Evolutionary conservation across 768 basidiomycete genomes (phyloP), one percentile per base, ranked within the genome.

Genomic region (Chalciporus sphaerocephalus): DNA sequence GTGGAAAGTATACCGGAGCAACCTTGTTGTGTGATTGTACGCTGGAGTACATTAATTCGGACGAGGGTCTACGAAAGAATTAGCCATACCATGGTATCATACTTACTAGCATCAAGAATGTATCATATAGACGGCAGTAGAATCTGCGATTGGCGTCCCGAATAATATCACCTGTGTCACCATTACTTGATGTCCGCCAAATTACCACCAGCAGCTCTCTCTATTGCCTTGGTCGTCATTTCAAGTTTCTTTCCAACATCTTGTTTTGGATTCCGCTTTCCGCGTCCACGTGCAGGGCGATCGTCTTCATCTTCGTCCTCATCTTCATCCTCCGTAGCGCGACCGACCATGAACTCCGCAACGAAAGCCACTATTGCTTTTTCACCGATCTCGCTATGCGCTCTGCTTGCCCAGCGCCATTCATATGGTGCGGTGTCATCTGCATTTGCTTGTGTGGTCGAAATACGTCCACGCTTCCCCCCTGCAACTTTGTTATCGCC

Each of bases 361-460:
- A 95, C 73, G 56, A 95, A 95, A 44, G 67, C 69, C 1, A 82
- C 87, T 8, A 93, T 70, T 11, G 73, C 82, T 47, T 74, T 67
- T 65, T 97, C 94, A 2, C 89, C 85, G 4, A 96, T 79, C 65
- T 97, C 94, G 24, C 79, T 79, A 30, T 85, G 76, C 4, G 91
- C 83, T 22, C 88, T 75, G 18, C 76, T 68, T 5, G 91, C 92
- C 93, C 92, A 96, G 18, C 80, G 76, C 90, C 87, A 91, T 58
- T 91, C 87, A 48, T 71, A 78, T 23, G 69, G 48, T n/a, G 48
- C 37, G 13, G 27, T 27, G 15, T 54, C 50, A 20, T 69, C 69
- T 18, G 61, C 61, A 9, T 50, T 56, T 47, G 44, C 74, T 67
- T 69, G 67, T 5, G 68, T 59, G 16, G 72, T 70, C n/a, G 69